Evolutionary conservation across 176 grass and related monocot genomes (phyloP).

Genomic region (Juncus inflexus): DNA sequence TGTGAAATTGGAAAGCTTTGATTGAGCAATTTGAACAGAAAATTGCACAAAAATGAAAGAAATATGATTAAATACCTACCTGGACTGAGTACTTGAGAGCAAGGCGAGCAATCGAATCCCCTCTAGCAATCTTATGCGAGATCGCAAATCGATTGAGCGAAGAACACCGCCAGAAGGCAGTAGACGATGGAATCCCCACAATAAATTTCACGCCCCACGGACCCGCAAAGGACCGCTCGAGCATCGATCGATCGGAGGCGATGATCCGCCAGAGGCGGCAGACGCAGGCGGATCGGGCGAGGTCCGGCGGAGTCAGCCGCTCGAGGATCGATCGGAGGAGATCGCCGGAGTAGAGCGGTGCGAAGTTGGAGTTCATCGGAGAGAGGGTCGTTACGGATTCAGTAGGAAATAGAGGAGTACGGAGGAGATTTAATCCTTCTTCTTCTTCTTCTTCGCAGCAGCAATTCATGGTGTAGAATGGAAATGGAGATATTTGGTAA

Average conservation of each 20-base stretch:
- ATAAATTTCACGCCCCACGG: slow-evolving; percentile 67
- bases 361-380: slow-evolving; percentile 44
- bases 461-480: slow-evolving; percentile 31
- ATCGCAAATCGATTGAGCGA: slow-evolving; percentile 65
- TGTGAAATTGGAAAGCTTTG: too few relatives aligned
- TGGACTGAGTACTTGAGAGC: slow-evolving; percentile 89
- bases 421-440: slow-evolving; percentile 13
- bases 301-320: slow-evolving; percentile 45
- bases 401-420: not conserved
- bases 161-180: slow-evolving; percentile 64
- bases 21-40: not conserved
- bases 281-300: slow-evolving; percentile 74
- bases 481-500: too few relatives aligned
- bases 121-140: slow-evolving; percentile 56
- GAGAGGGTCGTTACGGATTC: not conserved
- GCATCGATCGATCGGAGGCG: slow-evolving; percentile 60
- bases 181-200: slow-evolving; percentile 52
- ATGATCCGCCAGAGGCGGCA: slow-evolving; percentile 65
- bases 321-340: slow-evolving; percentile 69
- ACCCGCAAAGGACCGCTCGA: slow-evolving; percentile 53
- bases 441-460: slow-evolving; percentile 28
- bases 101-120: slow-evolving; percentile 62
- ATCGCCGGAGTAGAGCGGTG: slow-evolving; percentile 43
- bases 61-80: slow-evolving; percentile 16
- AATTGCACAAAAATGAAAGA: not conserved